These are phyloP conservation scores for Zygosaccharomyces siamensis DNA, from an alignment of 805 yeast species.

Conservation along the genomic window DNA sequence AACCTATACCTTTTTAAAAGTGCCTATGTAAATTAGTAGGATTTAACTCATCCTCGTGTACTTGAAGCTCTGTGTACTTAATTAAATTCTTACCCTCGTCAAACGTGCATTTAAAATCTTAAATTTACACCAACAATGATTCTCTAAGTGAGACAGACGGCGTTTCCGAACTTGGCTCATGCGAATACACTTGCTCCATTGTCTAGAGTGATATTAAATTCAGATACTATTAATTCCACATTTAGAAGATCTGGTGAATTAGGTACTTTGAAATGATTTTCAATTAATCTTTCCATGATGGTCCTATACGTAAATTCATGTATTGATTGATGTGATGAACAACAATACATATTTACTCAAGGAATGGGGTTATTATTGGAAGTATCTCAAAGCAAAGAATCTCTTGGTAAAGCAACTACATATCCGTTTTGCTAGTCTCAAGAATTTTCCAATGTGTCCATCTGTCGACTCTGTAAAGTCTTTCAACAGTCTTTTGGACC, in stretches of 20 bases:
- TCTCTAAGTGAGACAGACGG: too few relatives aligned
- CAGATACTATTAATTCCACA: conserved; percentile 8
- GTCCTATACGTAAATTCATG: conserved; percentile 15
- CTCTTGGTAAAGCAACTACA: conserved; percentile 7
- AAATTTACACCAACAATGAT: too few relatives aligned
- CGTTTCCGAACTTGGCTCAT: too few relatives aligned
- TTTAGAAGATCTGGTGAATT: conserved; percentile 24
- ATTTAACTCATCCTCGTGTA: too few relatives aligned
- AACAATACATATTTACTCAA: conserved; percentile 19
- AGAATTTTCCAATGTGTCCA: conserved; percentile 24
- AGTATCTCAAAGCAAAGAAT: too few relatives aligned
- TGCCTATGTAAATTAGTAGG: too few relatives aligned
- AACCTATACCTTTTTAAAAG: too few relatives aligned
- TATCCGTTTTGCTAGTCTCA: conserved; percentile 21
- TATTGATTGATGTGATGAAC: conserved; percentile 17
- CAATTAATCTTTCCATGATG: conserved; percentile 13
- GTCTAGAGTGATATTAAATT: too few relatives aligned
- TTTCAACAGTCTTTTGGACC: conserved; percentile 22
- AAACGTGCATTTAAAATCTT: too few relatives aligned
- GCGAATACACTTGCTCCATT: too few relatives aligned
- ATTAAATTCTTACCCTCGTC: too few relatives aligned
- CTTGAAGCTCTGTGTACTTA: too few relatives aligned
- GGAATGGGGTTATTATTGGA: conserved; percentile 15
- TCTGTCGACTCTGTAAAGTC: conserved; percentile 25
- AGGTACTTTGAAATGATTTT: conserved; percentile 27